Conservation (phyloP, 768 basidiomycete species). For the Nidula microcarpa region DNA sequence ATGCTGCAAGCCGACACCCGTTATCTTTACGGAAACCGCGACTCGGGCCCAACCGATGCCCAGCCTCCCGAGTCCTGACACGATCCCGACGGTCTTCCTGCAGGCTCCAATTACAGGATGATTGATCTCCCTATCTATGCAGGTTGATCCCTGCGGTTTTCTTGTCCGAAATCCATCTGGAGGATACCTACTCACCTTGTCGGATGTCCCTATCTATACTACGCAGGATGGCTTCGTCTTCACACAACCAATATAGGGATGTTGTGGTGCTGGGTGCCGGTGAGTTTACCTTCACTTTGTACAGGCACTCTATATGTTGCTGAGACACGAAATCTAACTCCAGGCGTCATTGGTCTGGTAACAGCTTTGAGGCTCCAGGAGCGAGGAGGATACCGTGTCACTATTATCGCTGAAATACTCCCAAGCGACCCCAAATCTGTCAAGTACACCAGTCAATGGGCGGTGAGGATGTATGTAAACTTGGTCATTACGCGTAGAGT, state of each 20-base stretch:
- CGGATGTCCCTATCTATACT: no score
- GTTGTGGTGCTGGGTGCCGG: not conserved
- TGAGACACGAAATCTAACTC: not conserved
- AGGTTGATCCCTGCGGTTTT: no score
- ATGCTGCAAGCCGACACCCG: no score
- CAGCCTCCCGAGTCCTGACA: no score
- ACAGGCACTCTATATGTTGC: conserved; percentile 6
- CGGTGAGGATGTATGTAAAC: not conserved
- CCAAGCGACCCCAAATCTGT: conserved; percentile 67
- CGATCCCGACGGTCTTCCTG: no score
- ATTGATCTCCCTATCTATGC: no score
- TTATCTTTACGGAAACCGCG: no score
- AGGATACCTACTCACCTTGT: no score
- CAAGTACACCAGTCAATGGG: conserved; percentile 75
- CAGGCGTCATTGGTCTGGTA: conserved; percentile 75
- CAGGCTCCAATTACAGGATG: no score
- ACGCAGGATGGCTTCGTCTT: not conserved
- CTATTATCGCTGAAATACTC: conserved; percentile 64
- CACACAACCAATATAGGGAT: not conserved
- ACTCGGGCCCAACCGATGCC: no score
- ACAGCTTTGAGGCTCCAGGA: conserved; percentile 70
- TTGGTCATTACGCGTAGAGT: not conserved
- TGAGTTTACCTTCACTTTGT: not conserved
- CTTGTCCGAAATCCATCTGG: no score
- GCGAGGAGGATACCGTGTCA: conserved; percentile 55